Evolutionary conservation across 441 rosid genomes (phyloP).

Genomic region (Gossypium davidsonii): DNA sequence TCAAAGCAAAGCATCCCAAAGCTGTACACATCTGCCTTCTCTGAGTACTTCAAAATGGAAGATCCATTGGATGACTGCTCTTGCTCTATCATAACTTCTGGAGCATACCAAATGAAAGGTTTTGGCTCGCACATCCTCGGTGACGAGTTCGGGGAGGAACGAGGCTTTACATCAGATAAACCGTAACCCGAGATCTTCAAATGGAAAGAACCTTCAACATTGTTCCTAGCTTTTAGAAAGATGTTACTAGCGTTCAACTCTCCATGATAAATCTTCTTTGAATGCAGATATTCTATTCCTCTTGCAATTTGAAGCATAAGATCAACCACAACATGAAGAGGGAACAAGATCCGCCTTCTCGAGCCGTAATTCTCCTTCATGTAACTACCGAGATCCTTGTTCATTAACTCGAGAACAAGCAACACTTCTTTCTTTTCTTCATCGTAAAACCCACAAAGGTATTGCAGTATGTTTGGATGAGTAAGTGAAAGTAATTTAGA

Average conservation of each 20-base stretch:
- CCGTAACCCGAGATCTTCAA: slow-evolving; percentile 81
- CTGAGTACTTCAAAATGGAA: slow-evolving; percentile 38
- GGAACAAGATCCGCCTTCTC: slow-evolving; percentile 53
- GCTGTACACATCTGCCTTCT: slow-evolving; percentile 87
- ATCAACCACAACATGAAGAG: slow-evolving; percentile 71
- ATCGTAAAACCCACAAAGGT: slow-evolving; percentile 68
- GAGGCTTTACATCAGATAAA: slow-evolving; percentile 35
- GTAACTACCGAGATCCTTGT: slow-evolving; percentile 57
- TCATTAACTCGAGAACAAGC: slow-evolving; percentile 75
- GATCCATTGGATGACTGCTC: slow-evolving; percentile 30
- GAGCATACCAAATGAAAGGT: slow-evolving; percentile 76
- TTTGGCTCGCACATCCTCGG: slow-evolving; percentile 29
- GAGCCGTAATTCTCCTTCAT: slow-evolving; percentile 51
- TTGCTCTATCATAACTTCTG: slow-evolving; percentile 70
- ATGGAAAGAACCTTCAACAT: slow-evolving; percentile 66
- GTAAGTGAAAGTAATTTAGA: slow-evolving; percentile 52
- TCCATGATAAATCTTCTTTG: slow-evolving; percentile 56
- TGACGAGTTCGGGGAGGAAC: slow-evolving; percentile 15
- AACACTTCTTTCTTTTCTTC: slow-evolving; percentile 76
- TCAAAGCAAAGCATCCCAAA: slow-evolving; percentile 88
- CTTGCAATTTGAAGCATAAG: slow-evolving; percentile 85
- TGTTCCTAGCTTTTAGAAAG: slow-evolving; percentile 54
- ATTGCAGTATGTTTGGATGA: slow-evolving; percentile 73
- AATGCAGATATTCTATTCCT: slow-evolving; percentile 91
- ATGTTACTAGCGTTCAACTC: slow-evolving; percentile 66